Conservation (phyloP, 371 early-diverging fungal genomes). For the Lichtheimia ramosa region DNA sequence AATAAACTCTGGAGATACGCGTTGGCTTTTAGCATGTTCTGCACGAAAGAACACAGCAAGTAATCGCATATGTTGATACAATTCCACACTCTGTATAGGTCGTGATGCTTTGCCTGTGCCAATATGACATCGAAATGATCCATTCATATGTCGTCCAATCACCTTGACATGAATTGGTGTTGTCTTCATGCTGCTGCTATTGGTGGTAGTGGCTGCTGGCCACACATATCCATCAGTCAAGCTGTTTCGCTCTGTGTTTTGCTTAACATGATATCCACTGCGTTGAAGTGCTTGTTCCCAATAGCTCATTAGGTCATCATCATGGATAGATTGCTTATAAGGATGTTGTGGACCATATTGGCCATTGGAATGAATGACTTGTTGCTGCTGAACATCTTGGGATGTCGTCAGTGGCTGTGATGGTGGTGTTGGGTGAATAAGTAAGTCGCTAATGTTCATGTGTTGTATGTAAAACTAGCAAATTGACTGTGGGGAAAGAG, state of each 20-base stretch:
- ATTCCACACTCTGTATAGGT: conserved; percentile 33
- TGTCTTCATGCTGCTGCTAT: conserved; percentile 11
- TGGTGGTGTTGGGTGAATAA: conserved; percentile 11
- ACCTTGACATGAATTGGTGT: conserved; percentile 43
- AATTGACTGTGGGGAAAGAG: neutral
- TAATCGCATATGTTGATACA: conserved; percentile 38
- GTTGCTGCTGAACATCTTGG: neutral
- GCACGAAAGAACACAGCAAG: conserved; percentile 40
- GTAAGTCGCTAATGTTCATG: conserved; percentile 20
- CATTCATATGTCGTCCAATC: conserved; percentile 40
- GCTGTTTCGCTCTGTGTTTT: conserved; percentile 25
- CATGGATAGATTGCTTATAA: conserved; percentile 14
- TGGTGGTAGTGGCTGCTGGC: conserved; percentile 1
- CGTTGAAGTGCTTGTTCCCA: conserved; percentile 26
- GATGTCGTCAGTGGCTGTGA: neutral
- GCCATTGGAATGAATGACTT: neutral
- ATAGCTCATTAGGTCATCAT: conserved; percentile 24
- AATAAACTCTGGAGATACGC: conserved; percentile 41
- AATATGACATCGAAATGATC: conserved; percentile 45
- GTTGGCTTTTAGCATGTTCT: conserved; percentile 28
- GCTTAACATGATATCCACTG: conserved; percentile 18
- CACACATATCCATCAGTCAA: conserved; percentile 32
- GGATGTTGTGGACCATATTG: too few species aligned
- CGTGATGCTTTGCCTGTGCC: conserved; percentile 46
- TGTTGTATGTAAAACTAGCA: conserved; percentile 1